These are phyloP conservation scores for Phyllostachys edulis DNA, from an alignment of 176 grass and related monocot species.

Conservation along the genomic window DNA sequence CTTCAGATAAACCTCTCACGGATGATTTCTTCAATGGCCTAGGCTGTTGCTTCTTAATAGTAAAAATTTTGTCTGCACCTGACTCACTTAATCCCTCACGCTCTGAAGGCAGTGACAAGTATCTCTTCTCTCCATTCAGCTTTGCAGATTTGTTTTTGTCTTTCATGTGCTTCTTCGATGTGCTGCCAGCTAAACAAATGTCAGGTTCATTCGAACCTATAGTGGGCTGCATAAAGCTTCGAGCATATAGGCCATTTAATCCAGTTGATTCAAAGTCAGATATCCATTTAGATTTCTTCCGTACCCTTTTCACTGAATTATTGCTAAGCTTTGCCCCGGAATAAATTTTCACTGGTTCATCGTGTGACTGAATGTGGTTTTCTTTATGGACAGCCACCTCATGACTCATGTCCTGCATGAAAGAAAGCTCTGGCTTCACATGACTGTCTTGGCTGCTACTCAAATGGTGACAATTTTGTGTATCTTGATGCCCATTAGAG, in stretches of 20 bases:
- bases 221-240: slow-evolving; percentile 2
- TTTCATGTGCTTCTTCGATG: background rate
- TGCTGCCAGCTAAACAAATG: background rate
- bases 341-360: background rate
- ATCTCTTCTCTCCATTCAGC: background rate
- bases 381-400: background rate
- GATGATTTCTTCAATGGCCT: background rate
- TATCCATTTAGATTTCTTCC: slow-evolving; percentile 58
- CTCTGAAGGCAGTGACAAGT: background rate
- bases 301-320: slow-evolving; percentile 41
- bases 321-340: slow-evolving; percentile 29
- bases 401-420: background rate
- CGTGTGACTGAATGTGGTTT: background rate
- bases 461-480: background rate
- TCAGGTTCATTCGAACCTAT: background rate
- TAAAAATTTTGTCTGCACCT: background rate
- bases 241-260: slow-evolving; percentile 21
- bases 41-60: background rate
- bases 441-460: background rate
- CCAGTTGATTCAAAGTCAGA: slow-evolving; percentile 54
- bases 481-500: background rate
- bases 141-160: background rate
- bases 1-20: background rate
- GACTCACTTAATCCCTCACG: background rate
- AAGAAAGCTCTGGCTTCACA: slow-evolving; percentile 14